phyloP scores from a whole-genome alignment of 2,329 filamentous ascomycete genomes.

The Neurospora sp. region DNA sequence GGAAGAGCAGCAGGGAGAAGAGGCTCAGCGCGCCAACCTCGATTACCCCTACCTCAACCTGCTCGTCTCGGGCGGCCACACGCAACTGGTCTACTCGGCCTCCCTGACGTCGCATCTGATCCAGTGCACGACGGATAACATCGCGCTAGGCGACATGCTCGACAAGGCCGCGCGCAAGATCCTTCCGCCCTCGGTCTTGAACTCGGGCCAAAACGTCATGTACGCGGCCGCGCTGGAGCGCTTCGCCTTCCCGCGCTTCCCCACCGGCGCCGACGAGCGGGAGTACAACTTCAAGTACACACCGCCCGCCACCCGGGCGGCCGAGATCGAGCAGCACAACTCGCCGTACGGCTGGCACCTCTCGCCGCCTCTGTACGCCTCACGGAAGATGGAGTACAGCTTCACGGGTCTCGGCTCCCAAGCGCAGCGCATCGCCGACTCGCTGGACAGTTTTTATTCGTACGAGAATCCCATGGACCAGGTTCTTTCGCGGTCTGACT shows the following conservation, averaged over 20 bases:
- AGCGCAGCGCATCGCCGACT: conserved; percentile 18
- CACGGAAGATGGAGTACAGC: conserved; percentile 54
- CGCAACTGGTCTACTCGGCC: conserved; percentile 69
- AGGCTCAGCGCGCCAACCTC: conserved; percentile 27
- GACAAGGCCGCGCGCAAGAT: conserved; percentile 79
- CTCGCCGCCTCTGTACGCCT: conserved; percentile 48
- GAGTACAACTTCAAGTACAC: conserved; percentile 41
- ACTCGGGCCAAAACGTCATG: conserved; percentile 49
- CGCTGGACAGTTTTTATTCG: background rate
- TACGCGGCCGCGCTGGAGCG: conserved; percentile 72
- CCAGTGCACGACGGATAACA: conserved; percentile 64
- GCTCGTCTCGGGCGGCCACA: conserved; percentile 87
- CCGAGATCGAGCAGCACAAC: conserved; percentile 41
- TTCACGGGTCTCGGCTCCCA: conserved; percentile 64
- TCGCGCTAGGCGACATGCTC: conserved; percentile 81
- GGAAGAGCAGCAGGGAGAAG: background rate
- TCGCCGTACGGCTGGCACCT: conserved; percentile 50
- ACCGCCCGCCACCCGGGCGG: conserved; percentile 45
- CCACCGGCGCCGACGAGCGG: background rate
- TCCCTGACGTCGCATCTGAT: conserved; percentile 61
- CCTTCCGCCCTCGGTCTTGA: conserved; percentile 52
- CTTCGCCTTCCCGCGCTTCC: conserved; percentile 57
- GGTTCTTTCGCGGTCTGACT: background rate
- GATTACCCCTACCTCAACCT: conserved; percentile 79
- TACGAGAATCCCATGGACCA: background rate